phyloP scores from a whole-genome alignment of 2,329 filamentous ascomycete genomes.

The Colletotrichum camelliae region DNA sequence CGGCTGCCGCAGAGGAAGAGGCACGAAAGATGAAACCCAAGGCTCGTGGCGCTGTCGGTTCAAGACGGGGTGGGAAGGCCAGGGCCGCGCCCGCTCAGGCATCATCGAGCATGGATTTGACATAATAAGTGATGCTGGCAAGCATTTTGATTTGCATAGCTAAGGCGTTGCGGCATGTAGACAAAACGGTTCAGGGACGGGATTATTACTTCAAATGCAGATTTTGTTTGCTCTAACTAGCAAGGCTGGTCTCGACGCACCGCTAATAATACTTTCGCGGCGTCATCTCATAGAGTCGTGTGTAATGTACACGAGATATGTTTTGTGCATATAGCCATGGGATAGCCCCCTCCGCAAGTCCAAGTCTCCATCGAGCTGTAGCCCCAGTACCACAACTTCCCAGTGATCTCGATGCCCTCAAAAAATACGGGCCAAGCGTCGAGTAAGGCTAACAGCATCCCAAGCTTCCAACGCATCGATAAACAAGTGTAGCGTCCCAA shows the following conservation, averaged over 20 bases:
- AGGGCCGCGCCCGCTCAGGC: slow-evolving; percentile 27
- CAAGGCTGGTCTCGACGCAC: slow-evolving; percentile 10
- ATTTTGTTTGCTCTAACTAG: slow-evolving; percentile 15
- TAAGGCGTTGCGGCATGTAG: slow-evolving; percentile 15
- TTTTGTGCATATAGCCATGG: slow-evolving; percentile 17
- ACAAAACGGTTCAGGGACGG: not conserved
- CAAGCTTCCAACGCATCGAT: slow-evolving; percentile 4
- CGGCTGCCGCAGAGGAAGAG: slow-evolving; percentile 29
- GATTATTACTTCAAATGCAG: slow-evolving; percentile 17
- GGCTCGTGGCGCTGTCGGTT: slow-evolving; percentile 14
- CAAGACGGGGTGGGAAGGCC: slow-evolving; percentile 33
- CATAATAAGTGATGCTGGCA: not conserved
- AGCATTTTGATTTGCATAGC: slow-evolving; percentile 16
- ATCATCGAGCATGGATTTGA: slow-evolving; percentile 20
- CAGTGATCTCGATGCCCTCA: slow-evolving; percentile 7
- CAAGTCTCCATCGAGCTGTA: slow-evolving; percentile 4
- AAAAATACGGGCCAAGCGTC: slow-evolving; percentile 14
- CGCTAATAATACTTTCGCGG: slow-evolving; percentile 4
- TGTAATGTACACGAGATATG: slow-evolving; percentile 20
- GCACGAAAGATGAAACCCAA: slow-evolving; percentile 29
- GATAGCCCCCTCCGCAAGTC: not conserved
- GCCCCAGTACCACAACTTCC: slow-evolving; percentile 12
- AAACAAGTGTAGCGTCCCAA: not conserved
- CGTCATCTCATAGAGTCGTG: not conserved
- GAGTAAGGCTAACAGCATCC: not conserved